Conservation (phyloP, 2,329 filamentous ascomycete species). For the Xylariaceae sp. region DNA sequence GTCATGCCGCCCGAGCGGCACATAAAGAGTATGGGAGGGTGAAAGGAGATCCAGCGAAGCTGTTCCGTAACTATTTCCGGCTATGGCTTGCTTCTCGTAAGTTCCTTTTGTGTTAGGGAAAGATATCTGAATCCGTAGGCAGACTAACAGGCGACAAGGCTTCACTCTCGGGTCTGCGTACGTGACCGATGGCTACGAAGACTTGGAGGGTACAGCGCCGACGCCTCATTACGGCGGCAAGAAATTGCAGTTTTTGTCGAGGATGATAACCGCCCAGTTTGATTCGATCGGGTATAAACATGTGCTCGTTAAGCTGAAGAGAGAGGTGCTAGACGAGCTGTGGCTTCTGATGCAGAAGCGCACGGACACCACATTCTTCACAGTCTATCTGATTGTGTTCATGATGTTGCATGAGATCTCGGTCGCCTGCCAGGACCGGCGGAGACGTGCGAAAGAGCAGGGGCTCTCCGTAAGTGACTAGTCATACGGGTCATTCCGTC, state of each 20-base stretch:
- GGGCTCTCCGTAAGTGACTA: constrained; percentile 26
- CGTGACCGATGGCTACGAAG: constrained; percentile 36
- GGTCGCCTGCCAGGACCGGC: constrained; percentile 21
- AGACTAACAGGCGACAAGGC: constrained; percentile 29
- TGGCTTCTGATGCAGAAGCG: constrained; percentile 29
- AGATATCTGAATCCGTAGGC: neutral
- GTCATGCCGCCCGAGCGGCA: constrained; percentile 7
- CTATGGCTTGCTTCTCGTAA: constrained; percentile 46
- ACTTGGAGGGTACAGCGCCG: constrained; percentile 27
- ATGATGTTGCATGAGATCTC: constrained; percentile 37
- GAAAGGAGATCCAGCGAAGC: constrained; percentile 29
- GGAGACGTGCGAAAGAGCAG: constrained; percentile 40
- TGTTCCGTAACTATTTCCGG: constrained; percentile 39
- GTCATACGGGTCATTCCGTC: neutral
- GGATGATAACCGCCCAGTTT: constrained; percentile 33
- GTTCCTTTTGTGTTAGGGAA: constrained; percentile 22
- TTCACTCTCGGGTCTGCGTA: constrained; percentile 42
- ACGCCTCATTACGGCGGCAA: constrained; percentile 21
- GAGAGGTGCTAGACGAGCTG: constrained; percentile 26
- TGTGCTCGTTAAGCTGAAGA: constrained; percentile 23
- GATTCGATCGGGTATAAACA: constrained; percentile 27
- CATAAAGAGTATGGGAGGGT: constrained; percentile 9
- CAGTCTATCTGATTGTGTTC: constrained; percentile 31
- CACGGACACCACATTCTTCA: constrained; percentile 27
- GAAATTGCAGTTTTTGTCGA: constrained; percentile 32